Base-by-base conservation (phyloP, 202 grass and related monocot genomes). In the Setaria italica region DNA sequence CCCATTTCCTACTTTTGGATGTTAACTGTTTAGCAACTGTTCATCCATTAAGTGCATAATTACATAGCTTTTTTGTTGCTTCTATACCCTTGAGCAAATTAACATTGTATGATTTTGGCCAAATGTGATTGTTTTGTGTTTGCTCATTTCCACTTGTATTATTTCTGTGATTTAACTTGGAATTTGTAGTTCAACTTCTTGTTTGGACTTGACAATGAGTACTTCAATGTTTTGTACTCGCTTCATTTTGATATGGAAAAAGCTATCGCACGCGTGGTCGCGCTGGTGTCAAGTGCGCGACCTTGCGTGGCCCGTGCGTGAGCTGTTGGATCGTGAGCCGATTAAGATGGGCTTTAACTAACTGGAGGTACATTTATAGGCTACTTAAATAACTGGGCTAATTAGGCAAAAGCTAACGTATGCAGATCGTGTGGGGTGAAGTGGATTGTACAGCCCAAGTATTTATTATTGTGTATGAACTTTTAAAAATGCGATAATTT, bases 211-310 rank as follows among this genome's bases (percentile, higher is more conserved):
- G 68, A 57, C 30, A 58, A 58, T 48, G 66, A 70, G 21, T 83
- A 41, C 9, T 57, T 47, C 7, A n/a, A 11, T 54, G 7, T 34
- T 79, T 30, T 72, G 16, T 51, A 19, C 42, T 63, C 71, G 10
- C 29, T 83, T 83, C 34, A 20, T 80, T 47, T 88, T 78, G 69
- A 72, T 33, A 58, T 75, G 25, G 25, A 25, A 25, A 25, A 25
- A 25, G 25, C 25, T 25, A 25, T 25, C 25, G 25, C 25, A 25
- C 25, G 25, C 25, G 25, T 25, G 25, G 25, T 25, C 25, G 25
- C 25, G 25, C 25, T 25, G 25, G 25, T 25, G 25, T 25, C 25
- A 25, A 25, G 25, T 0, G 25, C n/a, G n/a, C n/a, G n/a, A n/a
- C n/a, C n/a, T n/a, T n/a, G n/a, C 25, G 25, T 25, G 25, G 25